Conservation (phyloP, 495 filamentous ascomycete genomes). For the Stereocaulon alpinum region DNA sequence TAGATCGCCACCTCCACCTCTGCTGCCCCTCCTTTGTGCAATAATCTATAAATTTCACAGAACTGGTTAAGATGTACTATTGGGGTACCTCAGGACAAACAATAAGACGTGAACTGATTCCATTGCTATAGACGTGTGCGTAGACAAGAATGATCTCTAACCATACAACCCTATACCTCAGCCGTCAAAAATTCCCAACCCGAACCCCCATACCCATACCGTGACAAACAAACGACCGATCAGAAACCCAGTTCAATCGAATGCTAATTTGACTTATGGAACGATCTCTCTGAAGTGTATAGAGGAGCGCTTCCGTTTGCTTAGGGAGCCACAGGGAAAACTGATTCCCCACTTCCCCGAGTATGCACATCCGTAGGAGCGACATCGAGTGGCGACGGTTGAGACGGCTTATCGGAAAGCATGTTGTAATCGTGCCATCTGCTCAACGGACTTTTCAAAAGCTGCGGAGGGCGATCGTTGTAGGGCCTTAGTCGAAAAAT, state of each 20-base stretch:
- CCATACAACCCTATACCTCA: neutral
- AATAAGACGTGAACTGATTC: neutral
- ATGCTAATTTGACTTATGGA: neutral
- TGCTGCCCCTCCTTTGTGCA: too few relatives aligned
- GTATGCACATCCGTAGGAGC: neutral
- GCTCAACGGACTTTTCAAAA: neutral
- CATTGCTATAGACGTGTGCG: constrained; percentile 1
- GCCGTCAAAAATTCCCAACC: neutral
- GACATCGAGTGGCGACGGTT: neutral
- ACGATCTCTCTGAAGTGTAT: neutral
- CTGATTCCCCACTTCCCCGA: neutral
- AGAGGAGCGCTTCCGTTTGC: neutral
- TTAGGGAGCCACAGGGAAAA: neutral
- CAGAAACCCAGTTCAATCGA: neutral
- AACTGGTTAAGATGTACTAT: neutral
- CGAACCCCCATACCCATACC: neutral
- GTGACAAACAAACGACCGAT: neutral
- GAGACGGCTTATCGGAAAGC: neutral
- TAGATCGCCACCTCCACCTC: too few relatives aligned
- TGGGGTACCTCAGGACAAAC: neutral
- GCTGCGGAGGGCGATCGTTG: neutral
- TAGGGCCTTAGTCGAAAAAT: neutral
- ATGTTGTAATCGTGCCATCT: neutral
- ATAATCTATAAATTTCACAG: neutral
- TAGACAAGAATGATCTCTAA: neutral